Conservation (phyloP, 345 rosid genomes). For the Jatropha curcas region DNA sequence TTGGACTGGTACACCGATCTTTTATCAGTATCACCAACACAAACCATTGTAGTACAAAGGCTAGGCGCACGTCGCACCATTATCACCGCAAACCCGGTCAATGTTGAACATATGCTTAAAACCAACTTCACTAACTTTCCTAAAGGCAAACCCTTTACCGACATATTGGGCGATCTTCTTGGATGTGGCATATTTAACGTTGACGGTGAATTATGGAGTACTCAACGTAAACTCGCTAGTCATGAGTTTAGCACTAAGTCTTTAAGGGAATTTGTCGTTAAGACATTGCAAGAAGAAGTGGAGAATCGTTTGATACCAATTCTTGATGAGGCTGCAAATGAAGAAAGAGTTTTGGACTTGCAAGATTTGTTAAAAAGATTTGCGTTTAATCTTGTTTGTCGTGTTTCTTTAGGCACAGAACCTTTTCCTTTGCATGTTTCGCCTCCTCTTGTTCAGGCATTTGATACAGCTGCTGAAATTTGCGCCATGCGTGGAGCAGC, state of each 20-base stretch:
- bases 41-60: conserved; percentile 53
- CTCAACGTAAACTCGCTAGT: conserved; percentile 72
- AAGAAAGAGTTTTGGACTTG: conserved; percentile 11
- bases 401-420: conserved; percentile 28
- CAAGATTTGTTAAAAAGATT: conserved; percentile 35
- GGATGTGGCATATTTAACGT: conserved; percentile 80
- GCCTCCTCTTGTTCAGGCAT: conserved; percentile 21
- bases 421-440: conserved; percentile 25
- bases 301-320: conserved; percentile 54
- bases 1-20: conserved; percentile 78
- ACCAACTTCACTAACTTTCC: conserved; percentile 69
- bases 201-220: conserved; percentile 72
- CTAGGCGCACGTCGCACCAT: conserved; percentile 58
- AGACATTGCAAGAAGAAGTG: conserved; percentile 48
- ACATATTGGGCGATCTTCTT: conserved; percentile 73
- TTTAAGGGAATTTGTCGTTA: conserved; percentile 54
- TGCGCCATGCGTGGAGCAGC: conserved; percentile 30
- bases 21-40: conserved; percentile 50
- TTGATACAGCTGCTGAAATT: conserved; percentile 25
- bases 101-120: conserved; percentile 71
- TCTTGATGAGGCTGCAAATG: conserved; percentile 31
- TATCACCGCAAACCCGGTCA: conserved; percentile 67
- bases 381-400: conserved; percentile 25
- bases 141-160: conserved; percentile 79
- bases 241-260: conserved; percentile 70